Base-by-base conservation (phyloP, 768 basidiomycete genomes). In the Coprinopsis marcescibilis region DNA sequence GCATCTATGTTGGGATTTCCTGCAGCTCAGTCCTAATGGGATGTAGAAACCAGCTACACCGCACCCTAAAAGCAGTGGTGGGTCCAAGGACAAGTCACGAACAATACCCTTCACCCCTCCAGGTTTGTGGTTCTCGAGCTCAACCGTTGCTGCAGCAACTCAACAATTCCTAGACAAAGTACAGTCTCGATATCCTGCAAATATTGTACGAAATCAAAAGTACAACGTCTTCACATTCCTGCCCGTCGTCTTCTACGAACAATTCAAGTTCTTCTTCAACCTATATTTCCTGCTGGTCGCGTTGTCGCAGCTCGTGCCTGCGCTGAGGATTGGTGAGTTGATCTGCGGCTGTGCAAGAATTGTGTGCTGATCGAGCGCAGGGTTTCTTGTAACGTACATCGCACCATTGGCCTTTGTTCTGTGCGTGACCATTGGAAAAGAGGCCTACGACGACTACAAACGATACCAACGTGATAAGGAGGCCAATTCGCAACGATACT, bases 201-300 rank as follows among this genome's bases (percentile, higher is more conserved):
- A 99, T 66, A 83, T 85, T 39, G 89, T 96, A 46, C 84, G 89
- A 56, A 99, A 99, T 58, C 95, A 98, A 66, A 99, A 99, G 71
- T 98, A 98, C 75, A 95, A 94, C 61, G 73, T 88, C 45, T 78
- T 90, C 68, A 92, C 89, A n/a, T 99, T 99, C 73, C 77, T 99
- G 8, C 96, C 96, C 2, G 79, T 97, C 54, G 94, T 98, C 36
- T 81, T 98, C 63, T 98, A 97, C 65, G 94, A 98, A 64, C 95
- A 98, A 63, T 99, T 98, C 84, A 98, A 97, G 66, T 97, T 95
- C 75, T 99, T 99, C 72, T 98, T 96, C 81, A 99, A 98, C 62
- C 76, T 97, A 5, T 99, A 98, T 65, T 99, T 99, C 61, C 79
- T 98, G 10, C 83, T 98, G 19, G 96, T 99, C 29, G 96, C 96